Evolutionary conservation across 2,329 filamentous ascomycete genomes (phyloP), one percentile per base, ranked within the genome.

Genomic region (Coniochaeta sp.): DNA sequence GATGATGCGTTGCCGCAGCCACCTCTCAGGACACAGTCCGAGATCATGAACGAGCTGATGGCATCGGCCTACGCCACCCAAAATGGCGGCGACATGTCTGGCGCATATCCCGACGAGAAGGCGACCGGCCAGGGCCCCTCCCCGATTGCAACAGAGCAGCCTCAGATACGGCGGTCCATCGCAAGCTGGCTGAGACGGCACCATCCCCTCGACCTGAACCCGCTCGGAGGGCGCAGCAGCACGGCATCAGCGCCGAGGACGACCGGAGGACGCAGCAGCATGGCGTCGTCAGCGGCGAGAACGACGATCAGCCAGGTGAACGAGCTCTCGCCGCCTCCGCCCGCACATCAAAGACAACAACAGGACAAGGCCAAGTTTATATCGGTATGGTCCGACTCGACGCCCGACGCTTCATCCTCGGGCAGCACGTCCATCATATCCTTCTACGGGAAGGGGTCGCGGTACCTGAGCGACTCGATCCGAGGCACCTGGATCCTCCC

Each of bases 181-280:
- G 66, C 66, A n/a, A 68, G 65, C 62, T 68, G 65, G 65, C 61
- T 68, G 28, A 59, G 66, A 10, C 64, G 64, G n/a, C 65, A 67
- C 60, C 66, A 68, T 44, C 66, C 66, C 32, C 62, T 68, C 32
- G 62, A 64, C 36, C 55, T 67, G 28, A 68, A 68, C 55, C 64
- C 65, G 1, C 19, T 64, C 47, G 57, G 55, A 14, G 28, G 55
- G 16, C 40, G 55, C 52, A 62, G 60, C 56, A 69, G 22, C 24
- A 30, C 47, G 24, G 47, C n/a, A n/a, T 52, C 47, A 4, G 24
- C 22, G 9, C 7, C 22, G 2, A 28, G 22, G 14, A 28, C 26
- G 12, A 52, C 26, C 40, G 59, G 58, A 14, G 28, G 55, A n/a
- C 40, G 55, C 52, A 62, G 60, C 56, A 69, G 22, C 24, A 30